phyloP scores from a whole-genome alignment of 1,139 yeast genomes.

The Yamadazyma pseudoaaseri region DNA sequence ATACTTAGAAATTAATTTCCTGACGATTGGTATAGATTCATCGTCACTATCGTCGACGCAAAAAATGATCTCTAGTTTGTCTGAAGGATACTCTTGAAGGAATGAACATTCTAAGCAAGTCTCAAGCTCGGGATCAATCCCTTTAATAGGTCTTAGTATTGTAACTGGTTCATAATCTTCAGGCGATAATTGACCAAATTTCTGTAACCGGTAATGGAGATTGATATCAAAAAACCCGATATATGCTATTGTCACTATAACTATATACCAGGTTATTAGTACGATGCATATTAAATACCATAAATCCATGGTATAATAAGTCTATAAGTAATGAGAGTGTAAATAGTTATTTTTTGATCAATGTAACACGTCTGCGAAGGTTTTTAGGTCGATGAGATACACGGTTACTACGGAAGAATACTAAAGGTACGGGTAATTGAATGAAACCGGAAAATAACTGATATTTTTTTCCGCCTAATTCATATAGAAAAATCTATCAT shows the following conservation, averaged over 20 bases:
- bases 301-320: too few relatives aligned
- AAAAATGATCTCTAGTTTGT: slow-evolving; percentile 65
- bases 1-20: slow-evolving; percentile 48
- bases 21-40: slow-evolving; percentile 61
- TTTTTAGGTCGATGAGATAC: too few relatives aligned
- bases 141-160: slow-evolving; percentile 79
- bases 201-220: slow-evolving; percentile 31
- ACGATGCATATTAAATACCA: slow-evolving; percentile 10
- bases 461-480: too few relatives aligned
- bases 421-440: too few relatives aligned
- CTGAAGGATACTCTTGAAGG: slow-evolving; percentile 61
- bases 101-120: slow-evolving; percentile 70
- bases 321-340: too few relatives aligned
- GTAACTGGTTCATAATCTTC: slow-evolving; percentile 61
- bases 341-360: too few relatives aligned
- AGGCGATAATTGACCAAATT: slow-evolving; percentile 10
- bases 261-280: slow-evolving; percentile 42
- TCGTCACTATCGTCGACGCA: slow-evolving; percentile 69
- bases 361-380: too few relatives aligned
- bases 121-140: slow-evolving; percentile 74
- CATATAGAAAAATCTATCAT: too few relatives aligned
- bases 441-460: too few relatives aligned
- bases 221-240: slow-evolving; percentile 49
- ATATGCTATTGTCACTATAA: slow-evolving; percentile 42
- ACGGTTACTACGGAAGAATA: too few relatives aligned